Percentiles rank a stretch among this genome's conserved stretches.
Evolutionary conservation across 2,329 filamentous ascomycete genomes (phyloP).

Genomic region (Pseudogymnoascus verrucosus): DNA sequence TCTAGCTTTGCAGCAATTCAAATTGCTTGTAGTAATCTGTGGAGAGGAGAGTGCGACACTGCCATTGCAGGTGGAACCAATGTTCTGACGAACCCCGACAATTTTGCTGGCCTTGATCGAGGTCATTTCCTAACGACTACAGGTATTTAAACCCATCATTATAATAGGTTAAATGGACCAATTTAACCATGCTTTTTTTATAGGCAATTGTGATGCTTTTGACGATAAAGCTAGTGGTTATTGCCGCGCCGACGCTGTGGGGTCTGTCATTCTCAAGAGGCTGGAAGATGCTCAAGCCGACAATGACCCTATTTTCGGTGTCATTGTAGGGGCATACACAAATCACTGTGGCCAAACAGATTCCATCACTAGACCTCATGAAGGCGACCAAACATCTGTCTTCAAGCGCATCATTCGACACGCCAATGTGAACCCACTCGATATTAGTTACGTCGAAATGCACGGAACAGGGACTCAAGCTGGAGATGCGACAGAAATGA

Average conservation of each 20-base stretch:
- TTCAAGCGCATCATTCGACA: slow-evolving; percentile 56
- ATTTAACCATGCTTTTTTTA: neutral
- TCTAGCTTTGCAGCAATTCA: slow-evolving; percentile 24
- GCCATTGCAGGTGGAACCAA: slow-evolving; percentile 18
- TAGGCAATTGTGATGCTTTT: slow-evolving; percentile 38
- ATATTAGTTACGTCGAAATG: slow-evolving; percentile 77
- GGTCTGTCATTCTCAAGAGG: slow-evolving; percentile 37
- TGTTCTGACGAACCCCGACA: slow-evolving; percentile 18
- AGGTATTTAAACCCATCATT: slow-evolving; percentile 68
- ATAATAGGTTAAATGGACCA: neutral
- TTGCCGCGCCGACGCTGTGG: slow-evolving; percentile 40
- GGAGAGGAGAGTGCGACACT: slow-evolving; percentile 14
- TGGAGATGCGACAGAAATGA: slow-evolving; percentile 73
- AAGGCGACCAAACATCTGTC: slow-evolving; percentile 61
- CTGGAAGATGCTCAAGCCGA: slow-evolving; percentile 38
- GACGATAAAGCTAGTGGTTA: slow-evolving; percentile 41
- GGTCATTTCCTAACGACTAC: slow-evolving; percentile 51
- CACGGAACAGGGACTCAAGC: slow-evolving; percentile 80
- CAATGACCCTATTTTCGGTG: slow-evolving; percentile 36
- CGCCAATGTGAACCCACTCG: slow-evolving; percentile 60
- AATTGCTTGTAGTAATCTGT: slow-evolving; percentile 12
- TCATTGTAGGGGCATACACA: slow-evolving; percentile 61
- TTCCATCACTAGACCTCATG: slow-evolving; percentile 74
- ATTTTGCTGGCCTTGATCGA: slow-evolving; percentile 32
- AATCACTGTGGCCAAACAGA: slow-evolving; percentile 74